Percentiles rank a stretch among this genome's conserved stretches.
phyloP scores from a whole-genome alignment of 2,329 filamentous ascomycete species.

The Colletotrichum tropicicola region DNA sequence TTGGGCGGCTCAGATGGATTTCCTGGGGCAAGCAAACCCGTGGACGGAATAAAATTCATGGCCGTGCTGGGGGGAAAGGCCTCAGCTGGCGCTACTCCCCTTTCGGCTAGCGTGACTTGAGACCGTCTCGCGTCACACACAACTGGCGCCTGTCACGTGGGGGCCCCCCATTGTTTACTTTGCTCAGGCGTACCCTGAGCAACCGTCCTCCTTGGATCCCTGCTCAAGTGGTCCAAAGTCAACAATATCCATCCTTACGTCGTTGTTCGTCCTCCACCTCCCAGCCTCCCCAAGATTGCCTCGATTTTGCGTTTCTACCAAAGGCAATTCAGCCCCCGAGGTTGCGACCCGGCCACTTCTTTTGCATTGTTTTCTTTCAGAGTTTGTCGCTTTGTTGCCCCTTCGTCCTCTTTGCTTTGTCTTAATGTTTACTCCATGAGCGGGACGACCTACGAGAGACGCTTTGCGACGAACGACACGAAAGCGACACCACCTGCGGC shows the following conservation, averaged over 20 bases:
- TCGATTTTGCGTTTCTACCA: conserved; percentile 21
- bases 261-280: conserved; percentile 21
- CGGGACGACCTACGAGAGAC: conserved; percentile 17
- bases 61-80: conserved; percentile 11
- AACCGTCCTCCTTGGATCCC: conserved; percentile 34
- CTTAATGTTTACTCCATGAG: conserved; percentile 30
- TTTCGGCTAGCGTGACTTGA: conserved; percentile 18
- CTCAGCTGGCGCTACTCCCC: conserved; percentile 13
- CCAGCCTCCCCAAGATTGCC: conserved; percentile 26
- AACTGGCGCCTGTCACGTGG: conserved; percentile 30
- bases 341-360: conserved; percentile 16
- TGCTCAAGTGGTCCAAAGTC: conserved; percentile 24
- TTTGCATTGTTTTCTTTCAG: conserved; percentile 26
- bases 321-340: conserved; percentile 4
- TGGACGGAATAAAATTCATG: conserved; percentile 5
- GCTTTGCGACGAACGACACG: conserved; percentile 28
- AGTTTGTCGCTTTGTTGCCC: conserved; percentile 7
- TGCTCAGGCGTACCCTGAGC: conserved; percentile 34
- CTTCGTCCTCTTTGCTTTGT: conserved; percentile 21
- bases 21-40: not conserved
- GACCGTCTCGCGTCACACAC: conserved; percentile 25
- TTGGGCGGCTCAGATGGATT: not conserved
- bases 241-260: conserved; percentile 31
- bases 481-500: conserved; percentile 2
- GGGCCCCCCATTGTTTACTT: conserved; percentile 39